Evolutionary conservation across 2,329 filamentous ascomycete species (phyloP).

Genomic region (Fusarium sp.): DNA sequence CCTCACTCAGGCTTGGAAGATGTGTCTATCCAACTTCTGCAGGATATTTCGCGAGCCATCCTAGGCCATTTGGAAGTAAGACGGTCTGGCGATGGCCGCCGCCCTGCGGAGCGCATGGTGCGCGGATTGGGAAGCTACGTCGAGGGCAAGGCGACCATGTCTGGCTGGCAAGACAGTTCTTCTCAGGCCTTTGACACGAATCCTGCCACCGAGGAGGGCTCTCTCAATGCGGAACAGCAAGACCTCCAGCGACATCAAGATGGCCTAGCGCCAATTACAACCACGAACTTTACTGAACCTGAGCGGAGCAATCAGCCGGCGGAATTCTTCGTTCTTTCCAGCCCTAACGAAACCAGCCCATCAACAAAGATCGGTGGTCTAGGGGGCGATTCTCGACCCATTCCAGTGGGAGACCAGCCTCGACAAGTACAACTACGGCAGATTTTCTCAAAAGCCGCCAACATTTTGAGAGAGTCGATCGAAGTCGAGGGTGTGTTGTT

Average conservation of each 20-base stretch:
- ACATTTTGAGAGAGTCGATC: conserved; percentile 54
- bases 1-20: conserved; percentile 38
- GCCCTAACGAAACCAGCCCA: background rate
- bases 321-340: background rate
- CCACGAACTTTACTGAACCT: background rate
- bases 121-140: conserved; percentile 51
- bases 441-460: conserved; percentile 54
- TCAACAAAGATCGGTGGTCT: background rate
- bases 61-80: conserved; percentile 50
- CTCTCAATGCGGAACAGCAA: conserved; percentile 20
- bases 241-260: conserved; percentile 14
- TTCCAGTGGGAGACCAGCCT: background rate
- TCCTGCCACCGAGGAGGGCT: conserved; percentile 14
- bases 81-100: conserved; percentile 39
- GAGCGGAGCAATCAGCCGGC: background rate
- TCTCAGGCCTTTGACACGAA: conserved; percentile 18
- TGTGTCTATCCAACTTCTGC: conserved; percentile 41
- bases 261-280: background rate
- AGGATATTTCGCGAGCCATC: conserved; percentile 45
- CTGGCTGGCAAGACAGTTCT: conserved; percentile 24
- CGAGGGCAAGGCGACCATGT: conserved; percentile 47
- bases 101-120: conserved; percentile 50
- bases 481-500: conserved; percentile 51
- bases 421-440: background rate
- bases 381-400: too few species aligned